phyloP scores from a whole-genome alignment of 73 alveolate genomes.

The Tetrahymena elliotti region DNA sequence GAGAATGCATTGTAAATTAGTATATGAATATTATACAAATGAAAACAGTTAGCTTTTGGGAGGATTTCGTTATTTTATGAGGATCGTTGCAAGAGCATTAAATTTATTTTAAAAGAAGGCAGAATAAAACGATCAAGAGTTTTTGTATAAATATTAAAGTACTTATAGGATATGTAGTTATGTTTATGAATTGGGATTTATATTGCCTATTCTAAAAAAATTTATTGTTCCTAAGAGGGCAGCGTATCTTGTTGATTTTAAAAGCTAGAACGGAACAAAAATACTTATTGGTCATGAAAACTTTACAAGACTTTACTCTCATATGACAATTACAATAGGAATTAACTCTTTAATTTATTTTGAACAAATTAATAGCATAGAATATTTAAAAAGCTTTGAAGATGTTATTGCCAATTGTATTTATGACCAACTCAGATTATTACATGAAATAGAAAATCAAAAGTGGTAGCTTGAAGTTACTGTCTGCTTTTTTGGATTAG shows the following conservation, averaged over 20 bases:
- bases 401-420: neutral
- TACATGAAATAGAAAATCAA: neutral
- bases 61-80: neutral
- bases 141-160: neutral
- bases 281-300: neutral
- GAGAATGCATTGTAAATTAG: neutral
- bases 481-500: neutral
- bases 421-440: neutral
- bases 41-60: neutral
- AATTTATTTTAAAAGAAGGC: neutral
- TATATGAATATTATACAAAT: neutral
- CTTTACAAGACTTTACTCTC: neutral
- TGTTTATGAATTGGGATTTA: neutral
- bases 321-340: neutral
- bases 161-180: neutral
- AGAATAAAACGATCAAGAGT: neutral
- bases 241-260: neutral
- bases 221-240: neutral
- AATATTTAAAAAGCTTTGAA: neutral
- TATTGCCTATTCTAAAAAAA: neutral
- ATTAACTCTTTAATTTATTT: neutral
- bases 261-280: neutral
- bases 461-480: neutral
- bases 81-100: neutral
- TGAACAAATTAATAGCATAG: neutral